phyloP scores from a whole-genome alignment of 148 eudicot genomes.

The Limonium bicolor region DNA sequence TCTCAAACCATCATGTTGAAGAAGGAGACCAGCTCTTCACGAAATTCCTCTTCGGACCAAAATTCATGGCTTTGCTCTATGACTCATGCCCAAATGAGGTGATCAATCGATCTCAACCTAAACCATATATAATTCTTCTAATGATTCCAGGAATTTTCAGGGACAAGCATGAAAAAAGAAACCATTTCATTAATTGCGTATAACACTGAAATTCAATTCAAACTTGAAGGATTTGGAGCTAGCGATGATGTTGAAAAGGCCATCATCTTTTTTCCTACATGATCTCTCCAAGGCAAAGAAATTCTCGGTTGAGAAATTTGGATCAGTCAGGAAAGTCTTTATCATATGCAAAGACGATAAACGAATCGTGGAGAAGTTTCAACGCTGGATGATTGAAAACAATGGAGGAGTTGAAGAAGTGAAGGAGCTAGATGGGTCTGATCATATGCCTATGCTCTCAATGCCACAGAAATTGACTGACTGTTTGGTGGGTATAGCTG shows the following conservation, averaged over 20 bases:
- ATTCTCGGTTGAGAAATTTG: conserved; percentile 19
- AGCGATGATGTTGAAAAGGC: conserved; percentile 21
- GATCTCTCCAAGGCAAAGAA: conserved; percentile 13
- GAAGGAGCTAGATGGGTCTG: conserved; percentile 23
- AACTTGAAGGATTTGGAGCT: conserved; percentile 29
- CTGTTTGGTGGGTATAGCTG: conserved; percentile 17
- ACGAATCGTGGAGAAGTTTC: conserved; percentile 9
- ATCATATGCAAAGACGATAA: conserved; percentile 19
- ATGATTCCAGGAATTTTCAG: background rate
- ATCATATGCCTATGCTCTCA: conserved; percentile 38
- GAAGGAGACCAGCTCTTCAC: conserved; percentile 10
- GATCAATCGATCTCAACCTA: background rate
- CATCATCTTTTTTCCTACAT: conserved; percentile 12
- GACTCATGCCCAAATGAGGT: conserved; percentile 17
- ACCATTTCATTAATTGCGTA: background rate
- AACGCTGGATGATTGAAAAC: conserved; percentile 22
- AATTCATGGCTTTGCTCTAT: conserved; percentile 7
- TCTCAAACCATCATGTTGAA: conserved; percentile 5
- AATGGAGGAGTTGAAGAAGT: conserved; percentile 19
- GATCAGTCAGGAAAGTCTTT: conserved; percentile 25
- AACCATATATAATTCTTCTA: background rate
- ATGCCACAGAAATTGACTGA: conserved; percentile 19
- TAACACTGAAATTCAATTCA: background rate
- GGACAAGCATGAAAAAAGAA: no score
- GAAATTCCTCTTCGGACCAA: conserved; percentile 15